phyloP scores from a whole-genome alignment of 768 basidiomycete genomes.

The Suillus variegatus region DNA sequence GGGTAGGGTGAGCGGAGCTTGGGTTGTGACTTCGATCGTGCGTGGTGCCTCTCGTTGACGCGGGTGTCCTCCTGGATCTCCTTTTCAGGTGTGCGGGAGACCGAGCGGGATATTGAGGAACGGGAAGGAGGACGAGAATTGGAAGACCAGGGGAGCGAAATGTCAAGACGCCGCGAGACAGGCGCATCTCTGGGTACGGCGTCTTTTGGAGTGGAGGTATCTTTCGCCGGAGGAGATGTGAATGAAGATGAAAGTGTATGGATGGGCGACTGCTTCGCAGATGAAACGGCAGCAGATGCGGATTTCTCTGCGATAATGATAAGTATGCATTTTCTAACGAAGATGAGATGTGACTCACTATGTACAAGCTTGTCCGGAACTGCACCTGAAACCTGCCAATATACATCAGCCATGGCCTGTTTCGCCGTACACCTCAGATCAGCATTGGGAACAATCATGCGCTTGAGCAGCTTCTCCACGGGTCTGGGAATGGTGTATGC shows the following conservation, averaged over 20 bases:
- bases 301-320: constrained; percentile 32
- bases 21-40: constrained; percentile 38
- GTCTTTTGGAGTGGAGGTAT: constrained; percentile 21
- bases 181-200: constrained; percentile 21
- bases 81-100: constrained; percentile 14
- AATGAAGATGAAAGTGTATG: constrained; percentile 24
- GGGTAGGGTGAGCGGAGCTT: constrained; percentile 24
- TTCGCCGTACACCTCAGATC: constrained; percentile 72
- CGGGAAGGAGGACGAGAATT: constrained; percentile 17
- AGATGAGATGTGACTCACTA: constrained; percentile 35
- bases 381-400: constrained; percentile 51
- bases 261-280: constrained; percentile 14
- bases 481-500: constrained; percentile 57
- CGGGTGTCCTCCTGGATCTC: not conserved
- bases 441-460: constrained; percentile 84
- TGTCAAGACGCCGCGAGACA: constrained; percentile 32
- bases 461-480: constrained; percentile 66
- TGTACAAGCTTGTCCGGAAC: constrained; percentile 29
- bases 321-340: constrained; percentile 1
- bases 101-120: constrained; percentile 17
- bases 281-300: constrained; percentile 24
- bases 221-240: constrained; percentile 22
- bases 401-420: constrained; percentile 65
- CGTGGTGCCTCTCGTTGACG: constrained; percentile 12
- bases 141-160: constrained; percentile 36